A percentile compares a stretch with the other conserved stretches of the same genome.
These are phyloP conservation scores for Scheffersomyces parashehatae DNA, from an alignment of 1,139 yeast species.

Conservation along the genomic window DNA sequence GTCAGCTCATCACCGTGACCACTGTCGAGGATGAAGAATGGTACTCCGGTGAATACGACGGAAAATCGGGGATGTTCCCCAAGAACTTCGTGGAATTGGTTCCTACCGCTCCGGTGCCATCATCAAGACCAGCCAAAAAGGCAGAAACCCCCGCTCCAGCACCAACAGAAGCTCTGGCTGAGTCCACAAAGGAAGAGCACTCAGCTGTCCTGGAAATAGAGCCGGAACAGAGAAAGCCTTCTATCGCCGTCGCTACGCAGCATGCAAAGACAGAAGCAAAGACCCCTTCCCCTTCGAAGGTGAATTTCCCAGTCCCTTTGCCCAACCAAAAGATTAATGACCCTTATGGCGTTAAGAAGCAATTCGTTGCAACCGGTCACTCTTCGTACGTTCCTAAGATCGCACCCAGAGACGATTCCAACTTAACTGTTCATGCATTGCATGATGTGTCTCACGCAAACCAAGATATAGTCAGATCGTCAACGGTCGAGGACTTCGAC, in stretches of 20 bases:
- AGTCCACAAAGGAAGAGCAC: slow-evolving; percentile 3
- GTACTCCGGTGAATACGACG: slow-evolving; percentile 70
- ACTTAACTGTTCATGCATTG: slow-evolving; percentile 31
- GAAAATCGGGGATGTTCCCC: slow-evolving; percentile 80
- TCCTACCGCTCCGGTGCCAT: slow-evolving; percentile 11
- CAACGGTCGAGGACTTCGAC: slow-evolving; percentile 16
- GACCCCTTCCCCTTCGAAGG: neutral
- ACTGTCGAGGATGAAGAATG: slow-evolving; percentile 88
- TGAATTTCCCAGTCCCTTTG: slow-evolving; percentile 11
- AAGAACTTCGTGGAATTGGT: slow-evolving; percentile 68
- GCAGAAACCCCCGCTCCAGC: slow-evolving; percentile 5
- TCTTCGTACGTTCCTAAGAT: slow-evolving; percentile 48
- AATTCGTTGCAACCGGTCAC: slow-evolving; percentile 42
- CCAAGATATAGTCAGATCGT: slow-evolving; percentile 26
- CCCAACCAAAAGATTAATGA: slow-evolving; percentile 34
- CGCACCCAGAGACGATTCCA: slow-evolving; percentile 43
- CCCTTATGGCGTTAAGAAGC: slow-evolving; percentile 46
- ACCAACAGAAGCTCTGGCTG: slow-evolving; percentile 1
- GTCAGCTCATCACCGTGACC: slow-evolving; percentile 71
- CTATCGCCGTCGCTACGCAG: neutral
- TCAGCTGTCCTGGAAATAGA: slow-evolving; percentile 4
- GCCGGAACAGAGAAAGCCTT: neutral
- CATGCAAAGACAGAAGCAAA: neutral
- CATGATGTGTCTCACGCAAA: slow-evolving; percentile 20
- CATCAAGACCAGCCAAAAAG: slow-evolving; percentile 4